A percentile compares a stretch with the other conserved stretches of the same genome.
These are phyloP conservation scores for Bocquillonia castaneifolia DNA, from an alignment of 441 rosid species.

Conservation along the genomic window DNA sequence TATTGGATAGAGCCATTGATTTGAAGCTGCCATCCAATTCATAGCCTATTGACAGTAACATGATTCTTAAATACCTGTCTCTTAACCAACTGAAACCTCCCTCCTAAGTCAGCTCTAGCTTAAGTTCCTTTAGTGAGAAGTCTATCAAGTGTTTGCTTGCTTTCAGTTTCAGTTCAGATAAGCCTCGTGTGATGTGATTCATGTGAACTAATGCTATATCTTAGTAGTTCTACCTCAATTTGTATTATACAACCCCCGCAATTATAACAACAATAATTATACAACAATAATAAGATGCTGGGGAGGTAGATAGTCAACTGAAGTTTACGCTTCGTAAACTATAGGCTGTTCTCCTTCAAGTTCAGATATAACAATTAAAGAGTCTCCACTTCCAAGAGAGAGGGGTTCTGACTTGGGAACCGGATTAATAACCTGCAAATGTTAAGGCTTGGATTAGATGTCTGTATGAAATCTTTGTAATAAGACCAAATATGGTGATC, in stretches of 20 bases:
- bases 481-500: neutral
- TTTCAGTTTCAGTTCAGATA: too few species aligned
- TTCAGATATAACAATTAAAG: slow-evolving; percentile 86
- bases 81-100: too few species aligned
- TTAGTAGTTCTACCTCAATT: neutral
- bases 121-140: neutral
- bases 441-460: slow-evolving; percentile 13
- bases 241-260: slow-evolving; percentile 14
- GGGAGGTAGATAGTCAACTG: neutral
- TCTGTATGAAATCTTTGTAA: neutral
- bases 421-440: slow-evolving; percentile 79
- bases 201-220: too few species aligned
- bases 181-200: too few species aligned
- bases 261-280: neutral
- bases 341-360: slow-evolving; percentile 79
- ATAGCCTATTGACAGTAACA: too few species aligned
- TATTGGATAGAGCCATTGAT: too few species aligned
- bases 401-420: slow-evolving; percentile 61
- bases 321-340: slow-evolving; percentile 16
- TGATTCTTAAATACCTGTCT: too few species aligned
- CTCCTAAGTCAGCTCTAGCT: too few species aligned
- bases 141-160: neutral
- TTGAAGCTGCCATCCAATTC: too few species aligned
- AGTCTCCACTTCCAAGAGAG: slow-evolving; percentile 48
- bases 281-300: slow-evolving; percentile 16